phyloP scores from a whole-genome alignment of 257 asterid genomes.

The Rehmannia glutinosa region DNA sequence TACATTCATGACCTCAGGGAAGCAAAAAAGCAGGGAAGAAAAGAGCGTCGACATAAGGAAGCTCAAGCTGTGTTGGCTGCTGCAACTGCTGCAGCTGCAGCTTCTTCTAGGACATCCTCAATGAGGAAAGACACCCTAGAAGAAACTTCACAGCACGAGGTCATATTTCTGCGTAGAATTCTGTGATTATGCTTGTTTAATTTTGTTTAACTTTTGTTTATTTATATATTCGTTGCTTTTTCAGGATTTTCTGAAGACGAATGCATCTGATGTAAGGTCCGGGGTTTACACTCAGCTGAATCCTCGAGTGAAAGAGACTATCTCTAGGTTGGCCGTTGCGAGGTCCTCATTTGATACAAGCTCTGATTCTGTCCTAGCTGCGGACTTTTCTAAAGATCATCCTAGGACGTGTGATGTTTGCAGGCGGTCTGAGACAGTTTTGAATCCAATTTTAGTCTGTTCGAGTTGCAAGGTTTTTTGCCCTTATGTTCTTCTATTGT shows the following conservation, averaged over 20 bases:
- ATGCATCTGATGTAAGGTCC: conserved; percentile 39
- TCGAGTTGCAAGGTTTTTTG: conserved; percentile 83
- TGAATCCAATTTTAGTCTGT: conserved; percentile 83
- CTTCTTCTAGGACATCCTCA: conserved; percentile 83
- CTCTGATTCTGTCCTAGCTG: conserved; percentile 44
- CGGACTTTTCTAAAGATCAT: conserved; percentile 56
- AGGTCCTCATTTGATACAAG: conserved; percentile 46
- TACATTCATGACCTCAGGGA: conserved; percentile 77
- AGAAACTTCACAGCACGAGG: conserved; percentile 67
- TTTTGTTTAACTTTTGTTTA: background rate
- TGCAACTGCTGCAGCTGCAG: conserved; percentile 99
- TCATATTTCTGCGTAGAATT: conserved; percentile 18
- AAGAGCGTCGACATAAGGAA: conserved; percentile 90
- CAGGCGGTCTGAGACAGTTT: conserved; percentile 69
- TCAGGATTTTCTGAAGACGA: conserved; percentile 51
- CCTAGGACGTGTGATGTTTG: conserved; percentile 86
- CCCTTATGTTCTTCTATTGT: conserved; percentile 8
- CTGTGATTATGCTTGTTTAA: background rate
- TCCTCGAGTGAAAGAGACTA: conserved; percentile 60
- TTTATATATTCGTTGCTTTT: background rate
- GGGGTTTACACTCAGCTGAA: conserved; percentile 47
- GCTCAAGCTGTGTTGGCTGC: conserved; percentile 98
- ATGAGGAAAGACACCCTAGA: conserved; percentile 76
- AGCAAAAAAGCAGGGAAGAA: conserved; percentile 89
- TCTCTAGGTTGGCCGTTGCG: conserved; percentile 47